phyloP scores from a whole-genome alignment of 2,329 filamentous ascomycete genomes.

The Fusarium albidum region DNA sequence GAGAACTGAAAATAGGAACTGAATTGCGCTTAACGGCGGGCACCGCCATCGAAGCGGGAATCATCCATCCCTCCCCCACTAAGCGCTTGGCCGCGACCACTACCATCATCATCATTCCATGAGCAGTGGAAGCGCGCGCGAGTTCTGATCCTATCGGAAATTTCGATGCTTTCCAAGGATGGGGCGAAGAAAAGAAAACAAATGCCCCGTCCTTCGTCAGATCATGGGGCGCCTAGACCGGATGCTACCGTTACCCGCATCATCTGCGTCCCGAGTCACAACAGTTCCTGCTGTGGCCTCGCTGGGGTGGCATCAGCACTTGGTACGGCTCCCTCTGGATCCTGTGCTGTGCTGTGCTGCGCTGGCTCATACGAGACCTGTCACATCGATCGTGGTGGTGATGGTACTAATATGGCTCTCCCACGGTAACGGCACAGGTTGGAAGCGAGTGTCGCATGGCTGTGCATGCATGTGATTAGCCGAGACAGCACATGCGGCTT shows the following conservation, averaged over 20 bases:
- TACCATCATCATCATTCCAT: not conserved
- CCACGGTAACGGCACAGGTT: not conserved
- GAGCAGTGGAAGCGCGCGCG: constrained; percentile 2
- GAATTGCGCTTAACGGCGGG: too few species aligned
- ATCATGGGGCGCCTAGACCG: not conserved
- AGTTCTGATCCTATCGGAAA: constrained; percentile 14
- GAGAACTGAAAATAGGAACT: too few species aligned
- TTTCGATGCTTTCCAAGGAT: constrained; percentile 6
- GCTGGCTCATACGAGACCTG: not conserved
- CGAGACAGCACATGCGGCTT: constrained; percentile 3
- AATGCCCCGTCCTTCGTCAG: not conserved
- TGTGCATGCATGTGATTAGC: constrained; percentile 27
- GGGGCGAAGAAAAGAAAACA: not conserved
- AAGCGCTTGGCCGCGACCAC: not conserved
- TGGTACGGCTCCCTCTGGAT: constrained; percentile 7
- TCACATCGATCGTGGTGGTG: not conserved
- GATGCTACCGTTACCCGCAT: constrained; percentile 19
- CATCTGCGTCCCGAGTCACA: constrained; percentile 20
- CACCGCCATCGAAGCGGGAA: too few species aligned
- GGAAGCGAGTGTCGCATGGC: constrained; percentile 11
- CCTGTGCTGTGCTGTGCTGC: not conserved
- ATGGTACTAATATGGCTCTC: too few species aligned
- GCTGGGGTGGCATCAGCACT: constrained; percentile 4
- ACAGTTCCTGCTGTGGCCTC: constrained; percentile 11
- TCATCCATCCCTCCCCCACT: too few species aligned